Evolutionary conservation across 768 basidiomycete species (phyloP).

Genomic region (Termitomyces sp.): DNA sequence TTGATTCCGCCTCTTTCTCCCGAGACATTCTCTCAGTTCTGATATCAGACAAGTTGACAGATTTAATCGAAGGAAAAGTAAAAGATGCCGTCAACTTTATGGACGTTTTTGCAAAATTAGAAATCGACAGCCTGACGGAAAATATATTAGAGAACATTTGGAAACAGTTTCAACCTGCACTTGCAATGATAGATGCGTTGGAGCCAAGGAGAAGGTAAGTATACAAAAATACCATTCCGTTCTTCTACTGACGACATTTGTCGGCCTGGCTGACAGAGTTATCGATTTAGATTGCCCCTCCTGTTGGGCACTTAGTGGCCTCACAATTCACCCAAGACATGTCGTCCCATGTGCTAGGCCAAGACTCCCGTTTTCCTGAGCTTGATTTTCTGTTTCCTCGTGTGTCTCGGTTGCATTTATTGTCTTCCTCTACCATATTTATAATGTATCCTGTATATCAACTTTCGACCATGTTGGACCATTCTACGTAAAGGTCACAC

Average conservation of each 20-base stretch:
- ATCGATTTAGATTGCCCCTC: neutral
- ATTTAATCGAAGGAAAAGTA: neutral
- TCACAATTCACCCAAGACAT: neutral
- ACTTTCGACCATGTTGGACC: neutral
- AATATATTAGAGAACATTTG: neutral
- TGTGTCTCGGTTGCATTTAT: neutral
- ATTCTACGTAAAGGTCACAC: neutral
- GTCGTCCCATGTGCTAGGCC: neutral
- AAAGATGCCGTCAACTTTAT: neutral
- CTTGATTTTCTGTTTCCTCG: neutral
- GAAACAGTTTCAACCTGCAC: neutral
- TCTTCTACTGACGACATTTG: neutral
- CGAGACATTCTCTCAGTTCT: neutral
- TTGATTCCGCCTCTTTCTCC: neutral
- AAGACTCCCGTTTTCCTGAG: neutral
- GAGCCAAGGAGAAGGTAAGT: neutral
- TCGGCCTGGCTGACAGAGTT: neutral
- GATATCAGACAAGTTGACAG: slow-evolving; percentile 1
- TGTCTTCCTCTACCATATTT: neutral
- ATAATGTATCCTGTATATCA: neutral
- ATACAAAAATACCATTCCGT: neutral
- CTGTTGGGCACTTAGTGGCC: neutral
- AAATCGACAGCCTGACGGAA: neutral
- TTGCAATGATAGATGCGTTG: slow-evolving; percentile 1
- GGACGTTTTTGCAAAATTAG: neutral